Evolutionary conservation across 805 yeast genomes (phyloP).

Genomic region (Saccharomyces jurei): DNA sequence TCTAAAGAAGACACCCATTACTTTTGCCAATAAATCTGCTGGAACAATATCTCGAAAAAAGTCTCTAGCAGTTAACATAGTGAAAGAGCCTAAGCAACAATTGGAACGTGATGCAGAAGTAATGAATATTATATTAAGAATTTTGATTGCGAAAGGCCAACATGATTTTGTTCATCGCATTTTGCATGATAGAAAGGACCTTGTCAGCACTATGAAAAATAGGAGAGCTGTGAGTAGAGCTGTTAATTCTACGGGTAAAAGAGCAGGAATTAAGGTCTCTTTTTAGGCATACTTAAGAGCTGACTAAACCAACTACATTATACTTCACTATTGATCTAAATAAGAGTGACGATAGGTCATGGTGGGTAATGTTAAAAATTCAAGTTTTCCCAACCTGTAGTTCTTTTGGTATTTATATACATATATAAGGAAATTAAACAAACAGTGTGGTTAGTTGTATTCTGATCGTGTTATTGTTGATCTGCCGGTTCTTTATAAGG

Average conservation of each 20-base stretch:
- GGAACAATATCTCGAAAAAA: slow-evolving; percentile 23
- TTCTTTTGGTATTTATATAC: background rate
- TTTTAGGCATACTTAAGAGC: too few species aligned
- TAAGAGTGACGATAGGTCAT: too few species aligned
- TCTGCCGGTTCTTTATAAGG: background rate
- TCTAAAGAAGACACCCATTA: slow-evolving; percentile 20
- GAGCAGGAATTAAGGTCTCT: background rate
- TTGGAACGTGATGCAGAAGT: slow-evolving; percentile 33
- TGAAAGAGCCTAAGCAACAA: slow-evolving; percentile 39
- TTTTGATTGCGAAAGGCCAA: slow-evolving; percentile 60
- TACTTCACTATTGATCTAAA: too few species aligned
- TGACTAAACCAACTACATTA: too few species aligned
- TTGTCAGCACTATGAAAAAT: background rate
- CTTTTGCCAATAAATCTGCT: slow-evolving; percentile 20
- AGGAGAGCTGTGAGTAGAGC: background rate
- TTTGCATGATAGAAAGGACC: background rate
- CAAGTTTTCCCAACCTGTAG: too few species aligned
- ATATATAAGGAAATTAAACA: too few species aligned
- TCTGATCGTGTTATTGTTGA: background rate
- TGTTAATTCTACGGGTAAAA: background rate
- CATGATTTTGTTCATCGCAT: slow-evolving; percentile 42
- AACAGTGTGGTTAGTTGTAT: background rate
- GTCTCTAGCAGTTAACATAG: slow-evolving; percentile 36
- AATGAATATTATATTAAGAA: slow-evolving; percentile 66
- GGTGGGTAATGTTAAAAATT: too few species aligned